Base-by-base conservation (phyloP, 169 alveolate species). In the Plasmodium billcollinsi region DNA sequence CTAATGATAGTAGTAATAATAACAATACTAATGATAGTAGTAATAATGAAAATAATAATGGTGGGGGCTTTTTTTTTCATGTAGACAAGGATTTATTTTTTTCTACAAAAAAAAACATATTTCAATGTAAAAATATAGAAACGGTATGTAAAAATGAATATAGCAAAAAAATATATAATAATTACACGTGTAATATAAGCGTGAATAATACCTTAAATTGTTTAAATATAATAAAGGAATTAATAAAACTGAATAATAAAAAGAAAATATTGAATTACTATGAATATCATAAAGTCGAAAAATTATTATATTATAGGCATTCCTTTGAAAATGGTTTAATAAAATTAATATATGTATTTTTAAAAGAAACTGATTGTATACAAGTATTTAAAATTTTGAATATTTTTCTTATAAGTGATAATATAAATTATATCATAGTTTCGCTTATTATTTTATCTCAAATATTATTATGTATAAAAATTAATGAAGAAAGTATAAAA, bases 151-250 rank as follows among this genome's bases (percentile, higher is more conserved):
- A 18, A 59, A 24, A 54, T 29, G 92, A 86, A 33, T 86, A 43
- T 47, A 70, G 50, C 24, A 50, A 61, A 72, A 86, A 72, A n/a
- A 86, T 86, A 58, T 73, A 86, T 62, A 61, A 86, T 12, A 86
- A 86, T 45, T 86, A 73, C 20, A 72, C 62, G 11, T 73, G 58
- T 58, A 86, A 47, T 56, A 86, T 86, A 72, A 86, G 92, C 50
- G 92, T 86, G 33, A 86, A 86, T 72, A 86, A 86, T 20, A 86
- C 88, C 11, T 24, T 86, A 15, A 86, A 86, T 56, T 86, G 92
- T 18, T 49, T 72, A 21, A 86, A 73, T 14, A 86, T 73, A 11
- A 61, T 86, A 45, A 86, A 86, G 56, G 88, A 86, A 67, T 1
- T 86, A 24, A 43, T 86, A 63, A 86, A 61, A 66, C 54, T 86